A percentile compares a stretch with the other conserved stretches of the same genome.
These are phyloP conservation scores for Sarcomyxa edulis DNA, from an alignment of 768 basidiomycete genomes.

Conservation along the genomic window DNA sequence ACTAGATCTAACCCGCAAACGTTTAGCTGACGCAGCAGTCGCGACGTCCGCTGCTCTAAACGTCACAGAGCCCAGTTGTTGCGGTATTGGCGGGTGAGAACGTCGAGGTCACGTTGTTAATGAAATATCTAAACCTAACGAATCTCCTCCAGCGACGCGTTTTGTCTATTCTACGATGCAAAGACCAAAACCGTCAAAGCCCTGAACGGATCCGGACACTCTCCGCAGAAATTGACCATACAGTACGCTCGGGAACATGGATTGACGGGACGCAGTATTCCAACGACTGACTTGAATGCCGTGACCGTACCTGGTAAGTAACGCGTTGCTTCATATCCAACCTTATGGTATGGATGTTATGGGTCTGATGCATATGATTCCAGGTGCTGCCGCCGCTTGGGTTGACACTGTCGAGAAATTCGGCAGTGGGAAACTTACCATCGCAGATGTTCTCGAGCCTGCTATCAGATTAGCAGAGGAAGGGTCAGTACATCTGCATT, in stretches of 20 bases:
- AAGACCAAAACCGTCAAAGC: slow-evolving; percentile 78
- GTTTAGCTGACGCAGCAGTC: slow-evolving; percentile 87
- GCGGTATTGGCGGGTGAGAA: slow-evolving; percentile 87
- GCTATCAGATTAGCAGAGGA: slow-evolving; percentile 91
- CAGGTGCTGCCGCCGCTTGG: slow-evolving; percentile 95
- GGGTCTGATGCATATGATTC: slow-evolving; percentile 4
- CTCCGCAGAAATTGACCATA: slow-evolving; percentile 75
- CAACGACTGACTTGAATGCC: slow-evolving; percentile 77
- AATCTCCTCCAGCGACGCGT: slow-evolving; percentile 60
- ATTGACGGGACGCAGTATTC: slow-evolving; percentile 62
- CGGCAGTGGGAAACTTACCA: slow-evolving; percentile 64
- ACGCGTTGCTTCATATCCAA: neutral
- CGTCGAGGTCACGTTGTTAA: neutral
- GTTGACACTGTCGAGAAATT: slow-evolving; percentile 80
- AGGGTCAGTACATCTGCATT: slow-evolving; percentile 47
- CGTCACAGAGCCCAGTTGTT: slow-evolving; percentile 82
- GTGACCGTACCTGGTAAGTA: slow-evolving; percentile 78
- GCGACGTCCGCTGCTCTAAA: slow-evolving; percentile 91
- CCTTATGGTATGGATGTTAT: too few relatives aligned
- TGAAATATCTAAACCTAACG: neutral
- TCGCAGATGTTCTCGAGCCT: slow-evolving; percentile 75
- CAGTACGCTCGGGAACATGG: slow-evolving; percentile 70
- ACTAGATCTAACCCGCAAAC: neutral
- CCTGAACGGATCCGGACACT: slow-evolving; percentile 87
- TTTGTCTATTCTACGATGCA: slow-evolving; percentile 90